Conservation (phyloP, 106 monocot species). For the Hemerocallis citrina region DNA sequence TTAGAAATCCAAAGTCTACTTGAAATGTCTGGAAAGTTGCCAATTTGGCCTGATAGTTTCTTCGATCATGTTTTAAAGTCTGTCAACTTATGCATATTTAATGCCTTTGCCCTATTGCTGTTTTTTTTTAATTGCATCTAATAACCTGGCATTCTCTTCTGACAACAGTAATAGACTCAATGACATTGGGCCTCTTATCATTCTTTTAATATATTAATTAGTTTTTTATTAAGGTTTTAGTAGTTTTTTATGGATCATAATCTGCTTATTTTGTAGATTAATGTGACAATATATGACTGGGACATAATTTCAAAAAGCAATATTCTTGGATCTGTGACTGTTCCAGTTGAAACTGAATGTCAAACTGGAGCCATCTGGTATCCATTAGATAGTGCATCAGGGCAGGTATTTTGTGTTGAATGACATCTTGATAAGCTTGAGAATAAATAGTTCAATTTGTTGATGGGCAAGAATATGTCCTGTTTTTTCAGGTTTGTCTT, state of each 20-base stretch:
- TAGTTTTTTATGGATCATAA: background rate
- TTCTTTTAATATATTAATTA: background rate
- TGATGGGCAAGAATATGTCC: background rate
- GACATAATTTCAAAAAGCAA: slow-evolving; percentile 98
- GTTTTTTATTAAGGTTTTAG: background rate
- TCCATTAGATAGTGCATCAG: slow-evolving; percentile 69
- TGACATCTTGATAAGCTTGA: background rate
- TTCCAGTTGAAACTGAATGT: slow-evolving; percentile 72
- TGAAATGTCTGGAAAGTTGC: too few relatives aligned
- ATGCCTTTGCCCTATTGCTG: too few relatives aligned
- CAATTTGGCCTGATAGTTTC: too few relatives aligned
- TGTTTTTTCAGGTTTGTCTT: slow-evolving; percentile 77
- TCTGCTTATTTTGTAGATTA: slow-evolving; percentile 35
- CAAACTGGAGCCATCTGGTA: slow-evolving; percentile 83
- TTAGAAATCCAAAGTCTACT: too few relatives aligned
- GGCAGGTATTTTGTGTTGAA: slow-evolving; percentile 72
- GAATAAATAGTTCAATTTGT: background rate
- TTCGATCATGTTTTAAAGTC: too few relatives aligned
- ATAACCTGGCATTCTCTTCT: too few relatives aligned
- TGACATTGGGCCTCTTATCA: too few relatives aligned
- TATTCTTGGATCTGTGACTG: slow-evolving; percentile 86
- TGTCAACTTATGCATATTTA: too few relatives aligned
- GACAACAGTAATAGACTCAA: too few relatives aligned
- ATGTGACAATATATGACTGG: slow-evolving; percentile 98
- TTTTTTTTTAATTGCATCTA: too few relatives aligned